These are phyloP conservation scores for Kalanchoe fedtschenkoi DNA, from an alignment of 164 flowering plant species.

Conservation along the genomic window DNA sequence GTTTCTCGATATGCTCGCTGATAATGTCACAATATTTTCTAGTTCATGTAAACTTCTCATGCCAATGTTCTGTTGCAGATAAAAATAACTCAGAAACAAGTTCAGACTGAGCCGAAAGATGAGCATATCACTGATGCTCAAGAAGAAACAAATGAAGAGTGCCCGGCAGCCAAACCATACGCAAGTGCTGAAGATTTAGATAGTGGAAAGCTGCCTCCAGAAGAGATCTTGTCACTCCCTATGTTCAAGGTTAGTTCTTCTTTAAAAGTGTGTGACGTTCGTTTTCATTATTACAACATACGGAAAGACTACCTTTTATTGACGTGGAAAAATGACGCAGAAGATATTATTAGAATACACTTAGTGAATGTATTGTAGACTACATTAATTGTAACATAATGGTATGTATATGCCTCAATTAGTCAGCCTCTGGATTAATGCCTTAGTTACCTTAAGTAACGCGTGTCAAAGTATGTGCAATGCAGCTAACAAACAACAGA, in stretches of 20 bases:
- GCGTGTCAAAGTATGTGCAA: neutral
- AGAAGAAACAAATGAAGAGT: slow-evolving; percentile 24
- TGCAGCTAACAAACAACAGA: neutral
- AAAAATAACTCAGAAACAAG: slow-evolving; percentile 53
- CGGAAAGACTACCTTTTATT: too few relatives aligned
- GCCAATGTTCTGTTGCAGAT: slow-evolving; percentile 37
- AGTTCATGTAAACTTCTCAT: slow-evolving; percentile 3
- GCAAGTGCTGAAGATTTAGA: slow-evolving; percentile 64
- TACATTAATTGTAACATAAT: too few relatives aligned
- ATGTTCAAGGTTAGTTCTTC: slow-evolving; percentile 71
- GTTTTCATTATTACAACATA: neutral
- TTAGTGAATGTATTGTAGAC: too few relatives aligned
- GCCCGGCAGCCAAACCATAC: slow-evolving; percentile 25
- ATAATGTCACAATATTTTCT: neutral
- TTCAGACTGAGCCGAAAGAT: slow-evolving; percentile 29
- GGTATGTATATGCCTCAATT: neutral
- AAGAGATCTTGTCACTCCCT: slow-evolving; percentile 89
- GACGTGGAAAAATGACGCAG: too few relatives aligned
- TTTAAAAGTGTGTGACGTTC: neutral
- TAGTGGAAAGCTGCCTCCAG: slow-evolving; percentile 76
- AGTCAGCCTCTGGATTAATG: neutral
- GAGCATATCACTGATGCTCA: slow-evolving; percentile 20
- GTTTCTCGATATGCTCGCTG: neutral
- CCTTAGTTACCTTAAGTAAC: neutral
- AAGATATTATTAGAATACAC: too few relatives aligned